phyloP scores from a whole-genome alignment of 805 yeast species.

The Metschnikowia bowlesiae region DNA sequence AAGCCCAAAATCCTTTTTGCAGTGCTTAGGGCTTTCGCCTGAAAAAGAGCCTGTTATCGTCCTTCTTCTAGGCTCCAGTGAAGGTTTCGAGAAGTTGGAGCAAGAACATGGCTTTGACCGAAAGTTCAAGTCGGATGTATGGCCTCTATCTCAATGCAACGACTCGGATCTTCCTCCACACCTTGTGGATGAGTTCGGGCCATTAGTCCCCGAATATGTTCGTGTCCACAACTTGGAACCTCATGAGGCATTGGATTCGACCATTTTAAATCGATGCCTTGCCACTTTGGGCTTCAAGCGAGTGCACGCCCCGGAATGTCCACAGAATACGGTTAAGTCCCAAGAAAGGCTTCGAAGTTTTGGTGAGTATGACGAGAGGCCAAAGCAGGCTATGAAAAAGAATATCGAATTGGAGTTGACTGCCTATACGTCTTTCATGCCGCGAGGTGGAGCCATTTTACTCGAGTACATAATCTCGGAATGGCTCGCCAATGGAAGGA shows the following conservation, averaged over 20 bases:
- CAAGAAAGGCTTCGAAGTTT: neutral
- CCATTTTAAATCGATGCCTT: constrained; percentile 21
- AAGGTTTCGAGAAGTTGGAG: constrained; percentile 21
- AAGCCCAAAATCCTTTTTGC: constrained; percentile 13
- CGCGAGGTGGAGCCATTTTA: constrained; percentile 30
- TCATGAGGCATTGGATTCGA: constrained; percentile 15
- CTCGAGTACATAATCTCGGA: constrained; percentile 21
- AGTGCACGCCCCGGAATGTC: neutral
- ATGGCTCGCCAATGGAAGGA: constrained; percentile 8
- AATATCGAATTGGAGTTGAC: constrained; percentile 37
- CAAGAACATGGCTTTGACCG: constrained; percentile 20
- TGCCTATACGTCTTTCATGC: constrained; percentile 48
- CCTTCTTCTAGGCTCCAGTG: constrained; percentile 26
- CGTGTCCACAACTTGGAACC: constrained; percentile 16
- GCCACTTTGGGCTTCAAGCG: constrained; percentile 24
- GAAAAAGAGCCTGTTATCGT: constrained; percentile 17
- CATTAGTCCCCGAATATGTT: constrained; percentile 14
- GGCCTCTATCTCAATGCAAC: constrained; percentile 18
- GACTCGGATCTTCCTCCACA: constrained; percentile 26
- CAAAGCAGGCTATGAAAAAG: neutral
- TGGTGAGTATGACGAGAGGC: too few species aligned
- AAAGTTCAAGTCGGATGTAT: constrained; percentile 19
- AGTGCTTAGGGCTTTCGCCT: constrained; percentile 24
- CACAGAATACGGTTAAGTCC: neutral
- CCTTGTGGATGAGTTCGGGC: constrained; percentile 19